A percentile compares a stretch with the other conserved stretches of the same genome.
These are phyloP conservation scores for Saccharomycopsis fermentans DNA, from an alignment of 805 yeast genomes.

Conservation along the genomic window DNA sequence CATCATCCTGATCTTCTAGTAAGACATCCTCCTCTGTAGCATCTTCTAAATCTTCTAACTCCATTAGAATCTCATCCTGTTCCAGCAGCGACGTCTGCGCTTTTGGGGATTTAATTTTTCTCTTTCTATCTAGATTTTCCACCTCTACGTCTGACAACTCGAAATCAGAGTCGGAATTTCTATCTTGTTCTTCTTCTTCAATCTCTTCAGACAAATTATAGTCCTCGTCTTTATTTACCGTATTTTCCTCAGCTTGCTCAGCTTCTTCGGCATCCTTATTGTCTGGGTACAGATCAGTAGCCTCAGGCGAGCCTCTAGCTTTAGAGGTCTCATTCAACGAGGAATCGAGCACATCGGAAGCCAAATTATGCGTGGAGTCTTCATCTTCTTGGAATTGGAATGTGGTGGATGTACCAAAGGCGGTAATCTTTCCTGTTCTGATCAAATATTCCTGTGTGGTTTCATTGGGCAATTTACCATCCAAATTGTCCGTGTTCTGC, in stretches of 20 bases:
- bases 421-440: constrained; percentile 87
- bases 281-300: constrained; percentile 10
- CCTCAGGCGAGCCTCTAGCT: neutral
- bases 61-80: constrained; percentile 15
- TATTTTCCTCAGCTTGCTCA: constrained; percentile 21
- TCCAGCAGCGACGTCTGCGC: neutral
- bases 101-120: constrained; percentile 8
- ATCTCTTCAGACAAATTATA: constrained; percentile 21
- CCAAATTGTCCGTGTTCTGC: neutral
- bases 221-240: constrained; percentile 19
- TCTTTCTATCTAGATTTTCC: neutral
- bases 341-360: constrained; percentile 19
- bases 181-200: constrained; percentile 23
- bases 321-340: neutral
- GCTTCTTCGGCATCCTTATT: constrained; percentile 17
- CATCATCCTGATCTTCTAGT: constrained; percentile 42
- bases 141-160: constrained; percentile 13
- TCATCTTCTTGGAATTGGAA: constrained; percentile 35
- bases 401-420: constrained; percentile 66
- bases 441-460: constrained; percentile 69
- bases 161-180: constrained; percentile 18
- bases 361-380: constrained; percentile 11
- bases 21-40: constrained; percentile 21
- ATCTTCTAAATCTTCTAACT: constrained; percentile 18
- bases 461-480: constrained; percentile 56